A percentile compares a stretch with the other conserved stretches of the same genome.
These are phyloP conservation scores for Lentinula edodes DNA, from an alignment of 768 basidiomycete genomes.

Conservation along the genomic window DNA sequence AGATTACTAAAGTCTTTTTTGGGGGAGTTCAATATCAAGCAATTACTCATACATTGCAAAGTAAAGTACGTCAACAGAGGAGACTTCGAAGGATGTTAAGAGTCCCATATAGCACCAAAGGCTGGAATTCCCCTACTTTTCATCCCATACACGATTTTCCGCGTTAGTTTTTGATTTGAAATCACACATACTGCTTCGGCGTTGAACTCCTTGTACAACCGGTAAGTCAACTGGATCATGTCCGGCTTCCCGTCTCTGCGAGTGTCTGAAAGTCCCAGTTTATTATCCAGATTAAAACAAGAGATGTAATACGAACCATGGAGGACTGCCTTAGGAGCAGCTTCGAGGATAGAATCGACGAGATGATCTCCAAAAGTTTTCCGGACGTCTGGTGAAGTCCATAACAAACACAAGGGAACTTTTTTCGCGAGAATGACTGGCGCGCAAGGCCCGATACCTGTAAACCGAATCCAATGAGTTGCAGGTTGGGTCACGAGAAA, in stretches of 20 bases:
- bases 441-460: slow-evolving; percentile 50
- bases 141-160: slow-evolving; percentile 56
- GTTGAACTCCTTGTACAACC: slow-evolving; percentile 40
- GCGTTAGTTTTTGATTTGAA: slow-evolving; percentile 52
- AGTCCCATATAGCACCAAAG: slow-evolving; percentile 60
- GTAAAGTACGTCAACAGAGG: not conserved
- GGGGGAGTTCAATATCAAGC: too few relatives aligned
- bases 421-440: slow-evolving; percentile 46
- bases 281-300: not conserved
- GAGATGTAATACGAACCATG: slow-evolving; percentile 35
- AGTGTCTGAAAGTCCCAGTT: slow-evolving; percentile 26
- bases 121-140: slow-evolving; percentile 56
- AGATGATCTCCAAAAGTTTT: slow-evolving; percentile 59
- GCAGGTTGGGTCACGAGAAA: slow-evolving; percentile 19
- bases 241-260: slow-evolving; percentile 41
- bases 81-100: slow-evolving; percentile 17
- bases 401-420: slow-evolving; percentile 51
- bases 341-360: slow-evolving; percentile 49
- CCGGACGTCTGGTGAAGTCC: slow-evolving; percentile 57
- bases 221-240: slow-evolving; percentile 42
- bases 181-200: slow-evolving; percentile 54
- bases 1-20: not conserved
- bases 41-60: not conserved
- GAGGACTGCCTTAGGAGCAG: slow-evolving; percentile 49
- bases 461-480: slow-evolving; percentile 25